These are phyloP conservation scores for Neohortaea acidophila DNA, from an alignment of 495 filamentous ascomycete species.

Conservation along the genomic window DNA sequence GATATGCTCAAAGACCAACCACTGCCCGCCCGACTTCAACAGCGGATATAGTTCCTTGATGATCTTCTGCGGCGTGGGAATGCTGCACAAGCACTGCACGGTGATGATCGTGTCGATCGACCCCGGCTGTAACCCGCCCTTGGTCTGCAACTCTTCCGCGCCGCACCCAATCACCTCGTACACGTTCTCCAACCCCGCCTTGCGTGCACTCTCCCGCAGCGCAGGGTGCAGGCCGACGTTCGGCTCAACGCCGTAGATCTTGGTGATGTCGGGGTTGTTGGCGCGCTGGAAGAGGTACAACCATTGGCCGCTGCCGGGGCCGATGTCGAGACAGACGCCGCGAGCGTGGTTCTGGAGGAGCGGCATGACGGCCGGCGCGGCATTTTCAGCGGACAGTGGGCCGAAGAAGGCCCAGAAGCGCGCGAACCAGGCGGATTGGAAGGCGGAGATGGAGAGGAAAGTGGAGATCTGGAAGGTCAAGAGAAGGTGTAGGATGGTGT, in stretches of 20 bases:
- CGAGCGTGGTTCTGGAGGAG: slow-evolving; percentile 15
- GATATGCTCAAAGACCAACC: slow-evolving; percentile 64
- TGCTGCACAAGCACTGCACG: slow-evolving; percentile 56
- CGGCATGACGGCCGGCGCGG: slow-evolving; percentile 14
- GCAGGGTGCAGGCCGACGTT: slow-evolving; percentile 39
- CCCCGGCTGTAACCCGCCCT: slow-evolving; percentile 33
- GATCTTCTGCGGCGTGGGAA: slow-evolving; percentile 45
- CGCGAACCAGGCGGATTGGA: slow-evolving; percentile 19
- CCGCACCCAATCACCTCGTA: slow-evolving; percentile 52
- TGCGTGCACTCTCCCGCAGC: slow-evolving; percentile 32
- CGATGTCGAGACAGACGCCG: slow-evolving; percentile 35
- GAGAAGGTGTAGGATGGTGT: slow-evolving; percentile 8
- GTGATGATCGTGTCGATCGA: slow-evolving; percentile 54
- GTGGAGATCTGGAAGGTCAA: slow-evolving; percentile 5
- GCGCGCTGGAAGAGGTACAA: slow-evolving; percentile 28
- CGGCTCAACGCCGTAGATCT: slow-evolving; percentile 56
- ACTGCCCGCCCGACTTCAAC: slow-evolving; percentile 48
- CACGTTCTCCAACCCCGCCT: slow-evolving; percentile 37
- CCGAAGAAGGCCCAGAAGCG: slow-evolving; percentile 19
- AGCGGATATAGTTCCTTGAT: slow-evolving; percentile 43
- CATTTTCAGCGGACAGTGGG: slow-evolving; percentile 7
- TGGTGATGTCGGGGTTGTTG: slow-evolving; percentile 29
- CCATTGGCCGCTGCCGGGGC: slow-evolving; percentile 38
- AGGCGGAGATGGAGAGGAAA: slow-evolving; percentile 5
- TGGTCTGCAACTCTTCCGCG: slow-evolving; percentile 37